Conservation (phyloP, 2,329 filamentous ascomycete species). For the Botrytis medusae region DNA sequence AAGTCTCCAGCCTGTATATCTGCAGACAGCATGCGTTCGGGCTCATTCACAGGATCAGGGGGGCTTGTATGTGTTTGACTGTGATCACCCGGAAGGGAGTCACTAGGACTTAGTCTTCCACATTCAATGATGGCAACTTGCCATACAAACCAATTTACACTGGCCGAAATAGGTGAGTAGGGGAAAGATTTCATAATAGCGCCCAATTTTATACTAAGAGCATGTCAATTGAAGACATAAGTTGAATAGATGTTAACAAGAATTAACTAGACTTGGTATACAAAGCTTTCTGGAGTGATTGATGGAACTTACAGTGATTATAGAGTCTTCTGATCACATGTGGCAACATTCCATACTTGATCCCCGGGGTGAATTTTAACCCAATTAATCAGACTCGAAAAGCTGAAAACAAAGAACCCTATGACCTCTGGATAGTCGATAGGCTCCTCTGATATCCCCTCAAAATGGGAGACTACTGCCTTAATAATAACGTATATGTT, state of each 20-base stretch:
- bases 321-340: not conserved
- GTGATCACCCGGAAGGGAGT: too few species aligned
- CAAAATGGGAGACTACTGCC: not conserved
- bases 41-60: not conserved
- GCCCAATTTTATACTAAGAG: not conserved
- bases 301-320: not conserved
- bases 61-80: not conserved
- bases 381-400: rapidly evolving
- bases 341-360: not conserved
- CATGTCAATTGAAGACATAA: not conserved
- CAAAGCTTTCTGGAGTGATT: too few species aligned
- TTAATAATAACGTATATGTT: not conserved
- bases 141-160: not conserved
- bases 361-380: not conserved
- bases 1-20: not conserved
- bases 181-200: not conserved
- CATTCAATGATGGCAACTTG: not conserved
- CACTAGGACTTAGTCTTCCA: too few species aligned
- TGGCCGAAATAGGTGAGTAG: rapidly evolving
- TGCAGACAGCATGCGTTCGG: not conserved
- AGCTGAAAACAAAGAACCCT: not conserved
- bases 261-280: not conserved
- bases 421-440: not conserved
- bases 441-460: not conserved
- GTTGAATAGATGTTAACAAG: not conserved